These are phyloP conservation scores for Penicillium capsulatum DNA, from an alignment of 2,329 filamentous ascomycete genomes.

Conservation along the genomic window DNA sequence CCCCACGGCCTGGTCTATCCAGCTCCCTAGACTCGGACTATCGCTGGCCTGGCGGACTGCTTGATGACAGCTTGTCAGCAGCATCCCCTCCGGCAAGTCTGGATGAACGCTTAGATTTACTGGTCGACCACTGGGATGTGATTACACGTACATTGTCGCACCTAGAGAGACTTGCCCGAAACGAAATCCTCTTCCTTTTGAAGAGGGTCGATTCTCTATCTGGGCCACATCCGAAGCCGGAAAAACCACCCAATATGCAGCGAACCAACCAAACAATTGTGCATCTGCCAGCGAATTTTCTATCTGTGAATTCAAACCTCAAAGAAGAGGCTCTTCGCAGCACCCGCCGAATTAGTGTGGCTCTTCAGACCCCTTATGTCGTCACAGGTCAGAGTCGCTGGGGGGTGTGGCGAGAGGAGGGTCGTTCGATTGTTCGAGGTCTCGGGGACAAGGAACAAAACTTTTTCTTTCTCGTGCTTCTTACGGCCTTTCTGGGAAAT, in stretches of 20 bases:
- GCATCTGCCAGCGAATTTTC: conserved; percentile 48
- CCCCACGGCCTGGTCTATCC: conserved; percentile 32
- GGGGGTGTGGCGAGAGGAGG: conserved; percentile 60
- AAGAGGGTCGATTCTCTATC: conserved; percentile 45
- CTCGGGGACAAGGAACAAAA: conserved; percentile 55
- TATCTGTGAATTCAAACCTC: conserved; percentile 44
- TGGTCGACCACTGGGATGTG: conserved; percentile 58
- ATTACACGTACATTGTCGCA: conserved; percentile 54
- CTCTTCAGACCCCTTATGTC: conserved; percentile 54
- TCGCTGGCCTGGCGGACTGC: conserved; percentile 34
- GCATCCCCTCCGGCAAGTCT: conserved; percentile 47
- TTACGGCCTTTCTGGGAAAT: conserved; percentile 57
- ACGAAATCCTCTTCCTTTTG: conserved; percentile 50
- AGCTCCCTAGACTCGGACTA: conserved; percentile 43
- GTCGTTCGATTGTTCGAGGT: conserved; percentile 53
- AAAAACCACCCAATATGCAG: conserved; percentile 47
- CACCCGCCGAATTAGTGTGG: conserved; percentile 50
- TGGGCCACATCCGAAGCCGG: conserved; percentile 40
- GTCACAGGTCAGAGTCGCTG: conserved; percentile 56
- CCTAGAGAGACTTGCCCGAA: conserved; percentile 50
- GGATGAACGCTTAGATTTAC: conserved; percentile 53
- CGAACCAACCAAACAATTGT: conserved; percentile 47
- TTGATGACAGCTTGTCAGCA: conserved; percentile 42
- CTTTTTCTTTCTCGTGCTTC: conserved; percentile 56
- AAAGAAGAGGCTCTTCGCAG: conserved; percentile 47